Percentiles rank a stretch among this genome's conserved stretches.
These are phyloP conservation scores for Tinospora cordifolia DNA, from an alignment of 164 flowering plant genomes.

Conservation along the genomic window DNA sequence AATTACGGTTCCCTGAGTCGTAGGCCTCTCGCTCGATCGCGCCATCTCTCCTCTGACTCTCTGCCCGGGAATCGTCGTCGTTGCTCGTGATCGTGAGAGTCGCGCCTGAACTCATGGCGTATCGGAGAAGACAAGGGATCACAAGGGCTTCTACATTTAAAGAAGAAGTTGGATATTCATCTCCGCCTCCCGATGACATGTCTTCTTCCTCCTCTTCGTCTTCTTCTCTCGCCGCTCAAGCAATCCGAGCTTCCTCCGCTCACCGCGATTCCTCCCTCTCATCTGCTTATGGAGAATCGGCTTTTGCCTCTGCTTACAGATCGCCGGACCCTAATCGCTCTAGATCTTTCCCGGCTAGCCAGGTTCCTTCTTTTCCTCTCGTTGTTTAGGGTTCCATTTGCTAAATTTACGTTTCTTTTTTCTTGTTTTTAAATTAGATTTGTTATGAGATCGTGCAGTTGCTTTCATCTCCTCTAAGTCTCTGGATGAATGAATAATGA, in stretches of 20 bases:
- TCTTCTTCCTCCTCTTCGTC: constrained; percentile 20
- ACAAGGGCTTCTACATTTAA: constrained; percentile 29
- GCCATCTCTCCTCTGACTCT: no score
- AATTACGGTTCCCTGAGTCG: no score
- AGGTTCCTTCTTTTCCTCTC: constrained; percentile 8
- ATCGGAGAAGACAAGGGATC: constrained; percentile 40
- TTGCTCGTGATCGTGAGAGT: background rate
- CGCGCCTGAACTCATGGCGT: constrained; percentile 32
- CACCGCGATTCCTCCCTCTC: constrained; percentile 57
- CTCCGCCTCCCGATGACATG: constrained; percentile 12
- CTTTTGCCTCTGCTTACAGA: constrained; percentile 21
- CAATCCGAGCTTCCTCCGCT: constrained; percentile 74
- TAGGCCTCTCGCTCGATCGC: no score
- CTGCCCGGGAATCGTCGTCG: no score
- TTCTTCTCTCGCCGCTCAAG: constrained; percentile 69
- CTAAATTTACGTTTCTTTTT: no score
- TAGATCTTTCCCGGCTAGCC: constrained; percentile 20
- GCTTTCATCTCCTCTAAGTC: no score
- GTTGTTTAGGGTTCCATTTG: constrained; percentile 1
- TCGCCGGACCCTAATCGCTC: constrained; percentile 21
- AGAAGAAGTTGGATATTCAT: constrained; percentile 24
- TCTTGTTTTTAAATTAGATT: no score
- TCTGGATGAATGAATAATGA: no score
- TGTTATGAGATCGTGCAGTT: no score
- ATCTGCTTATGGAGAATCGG: constrained; percentile 44